Percentiles rank a stretch among this genome's conserved stretches.
Conservation (phyloP, 1,284 basidiomycete genomes). For the Megacollybia platyphylla region DNA sequence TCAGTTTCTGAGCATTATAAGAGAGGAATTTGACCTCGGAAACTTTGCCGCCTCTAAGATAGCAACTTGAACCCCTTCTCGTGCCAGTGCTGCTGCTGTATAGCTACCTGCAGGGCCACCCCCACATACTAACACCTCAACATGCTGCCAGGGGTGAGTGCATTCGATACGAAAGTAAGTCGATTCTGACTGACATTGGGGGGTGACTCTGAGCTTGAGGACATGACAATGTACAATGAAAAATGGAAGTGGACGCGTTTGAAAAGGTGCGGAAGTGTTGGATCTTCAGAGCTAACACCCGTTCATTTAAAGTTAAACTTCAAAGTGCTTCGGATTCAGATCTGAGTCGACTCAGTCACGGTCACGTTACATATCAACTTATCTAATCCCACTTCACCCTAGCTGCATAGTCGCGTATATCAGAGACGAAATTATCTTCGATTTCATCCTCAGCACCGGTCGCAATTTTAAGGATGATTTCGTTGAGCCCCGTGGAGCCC, state of each 20-base stretch:
- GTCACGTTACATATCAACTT: background rate
- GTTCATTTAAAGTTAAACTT: no score
- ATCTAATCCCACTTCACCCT: constrained; percentile 69
- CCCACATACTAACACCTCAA: background rate
- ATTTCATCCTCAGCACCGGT: constrained; percentile 67
- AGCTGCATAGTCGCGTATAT: constrained; percentile 67
- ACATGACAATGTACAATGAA: background rate
- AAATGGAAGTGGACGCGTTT: background rate
- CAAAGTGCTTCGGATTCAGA: no score
- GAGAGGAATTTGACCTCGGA: constrained; percentile 30
- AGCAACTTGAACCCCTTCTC: constrained; percentile 59
- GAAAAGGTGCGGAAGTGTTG: background rate
- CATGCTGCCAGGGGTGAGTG: background rate
- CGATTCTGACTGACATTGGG: background rate
- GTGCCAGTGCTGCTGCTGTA: constrained; percentile 50
- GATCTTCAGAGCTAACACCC: no score
- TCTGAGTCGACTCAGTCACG: background rate
- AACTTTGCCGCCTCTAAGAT: constrained; percentile 57
- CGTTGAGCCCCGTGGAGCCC: constrained; percentile 79
- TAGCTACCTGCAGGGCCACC: constrained; percentile 62
- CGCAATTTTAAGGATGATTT: constrained; percentile 83
- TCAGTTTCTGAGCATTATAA: background rate
- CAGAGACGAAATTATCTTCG: constrained; percentile 63
- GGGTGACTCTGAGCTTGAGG: background rate
- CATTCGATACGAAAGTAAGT: background rate